Percentiles rank a stretch among this genome's conserved stretches.
Evolutionary conservation across 441 rosid species (phyloP).

Genomic region (Populus hybrid): DNA sequence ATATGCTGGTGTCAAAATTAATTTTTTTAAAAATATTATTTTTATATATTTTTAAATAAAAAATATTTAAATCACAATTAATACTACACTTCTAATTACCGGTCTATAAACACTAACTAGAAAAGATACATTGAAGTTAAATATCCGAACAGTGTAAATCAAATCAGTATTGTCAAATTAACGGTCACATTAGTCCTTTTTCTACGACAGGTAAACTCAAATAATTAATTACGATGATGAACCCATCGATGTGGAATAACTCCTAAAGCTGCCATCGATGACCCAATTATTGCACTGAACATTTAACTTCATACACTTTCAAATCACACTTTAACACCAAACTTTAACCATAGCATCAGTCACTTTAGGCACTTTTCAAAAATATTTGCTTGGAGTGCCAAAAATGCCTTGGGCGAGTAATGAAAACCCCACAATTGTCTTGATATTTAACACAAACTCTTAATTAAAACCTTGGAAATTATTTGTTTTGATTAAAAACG

Average conservation of each 20-base stretch:
- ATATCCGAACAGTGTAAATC: not conserved
- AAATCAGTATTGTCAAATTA: constrained; percentile 7
- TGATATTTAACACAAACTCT: too few species aligned
- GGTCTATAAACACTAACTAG: not conserved
- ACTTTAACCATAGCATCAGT: not conserved
- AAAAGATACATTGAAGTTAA: not conserved
- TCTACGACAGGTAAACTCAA: not conserved
- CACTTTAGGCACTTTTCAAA: not conserved
- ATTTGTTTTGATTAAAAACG: too few species aligned
- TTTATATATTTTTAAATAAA: too few species aligned
- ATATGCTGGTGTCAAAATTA: too few species aligned
- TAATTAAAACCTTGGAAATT: too few species aligned
- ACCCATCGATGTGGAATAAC: not conserved
- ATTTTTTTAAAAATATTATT: too few species aligned
- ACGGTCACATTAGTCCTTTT: constrained; percentile 8
- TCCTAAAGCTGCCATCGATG: constrained; percentile 4
- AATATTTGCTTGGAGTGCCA: not conserved
- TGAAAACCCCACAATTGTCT: too few species aligned
- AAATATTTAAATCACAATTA: too few species aligned
- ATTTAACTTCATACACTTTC: not conserved
- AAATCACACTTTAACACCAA: not conserved
- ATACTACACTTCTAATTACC: too few species aligned
- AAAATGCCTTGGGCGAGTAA: not conserved
- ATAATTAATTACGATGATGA: not conserved
- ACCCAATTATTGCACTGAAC: constrained; percentile 24